A percentile compares a stretch with the other conserved stretches of the same genome.
phyloP scores from a whole-genome alignment of 768 basidiomycete genomes.

The Pholiota microspora region DNA sequence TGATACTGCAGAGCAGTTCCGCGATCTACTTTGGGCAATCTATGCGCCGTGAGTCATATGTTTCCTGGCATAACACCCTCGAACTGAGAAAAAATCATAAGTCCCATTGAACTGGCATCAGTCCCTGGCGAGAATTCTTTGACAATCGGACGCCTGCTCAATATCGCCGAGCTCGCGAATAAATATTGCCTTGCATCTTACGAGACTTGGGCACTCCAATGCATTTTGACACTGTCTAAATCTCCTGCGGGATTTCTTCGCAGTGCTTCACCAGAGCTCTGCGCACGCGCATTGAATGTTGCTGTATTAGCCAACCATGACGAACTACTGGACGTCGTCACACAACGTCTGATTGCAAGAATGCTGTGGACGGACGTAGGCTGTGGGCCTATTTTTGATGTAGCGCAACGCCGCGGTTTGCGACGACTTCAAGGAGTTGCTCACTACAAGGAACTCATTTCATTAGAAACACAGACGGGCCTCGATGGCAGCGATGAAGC shows the following conservation, averaged over 20 bases:
- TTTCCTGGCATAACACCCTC: neutral
- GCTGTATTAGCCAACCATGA: constrained; percentile 48
- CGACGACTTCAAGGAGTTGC: constrained; percentile 45
- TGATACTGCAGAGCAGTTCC: constrained; percentile 43
- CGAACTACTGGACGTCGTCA: constrained; percentile 45
- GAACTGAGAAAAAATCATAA: constrained; percentile 10
- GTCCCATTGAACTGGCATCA: constrained; percentile 38
- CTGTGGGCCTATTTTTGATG: constrained; percentile 45
- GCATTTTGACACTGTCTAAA: constrained; percentile 34
- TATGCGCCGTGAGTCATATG: constrained; percentile 40
- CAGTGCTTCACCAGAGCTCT: constrained; percentile 29
- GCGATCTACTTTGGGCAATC: constrained; percentile 48
- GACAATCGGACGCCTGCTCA: constrained; percentile 40
- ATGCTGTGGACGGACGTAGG: constrained; percentile 54
- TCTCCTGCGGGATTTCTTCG: constrained; percentile 29
- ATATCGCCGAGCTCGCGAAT: constrained; percentile 43
- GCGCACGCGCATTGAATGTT: constrained; percentile 48
- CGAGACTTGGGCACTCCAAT: constrained; percentile 42
- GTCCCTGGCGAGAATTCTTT: constrained; percentile 17
- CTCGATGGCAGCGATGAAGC: constrained; percentile 29
- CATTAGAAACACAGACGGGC: constrained; percentile 32
- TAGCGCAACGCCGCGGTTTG: constrained; percentile 40
- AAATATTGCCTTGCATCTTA: constrained; percentile 47
- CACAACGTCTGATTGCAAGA: constrained; percentile 45
- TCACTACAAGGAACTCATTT: constrained; percentile 49